A percentile compares a stretch with the other conserved stretches of the same genome.
Evolutionary conservation across 768 basidiomycete genomes (phyloP).

Genomic region (Epithele typhae): DNA sequence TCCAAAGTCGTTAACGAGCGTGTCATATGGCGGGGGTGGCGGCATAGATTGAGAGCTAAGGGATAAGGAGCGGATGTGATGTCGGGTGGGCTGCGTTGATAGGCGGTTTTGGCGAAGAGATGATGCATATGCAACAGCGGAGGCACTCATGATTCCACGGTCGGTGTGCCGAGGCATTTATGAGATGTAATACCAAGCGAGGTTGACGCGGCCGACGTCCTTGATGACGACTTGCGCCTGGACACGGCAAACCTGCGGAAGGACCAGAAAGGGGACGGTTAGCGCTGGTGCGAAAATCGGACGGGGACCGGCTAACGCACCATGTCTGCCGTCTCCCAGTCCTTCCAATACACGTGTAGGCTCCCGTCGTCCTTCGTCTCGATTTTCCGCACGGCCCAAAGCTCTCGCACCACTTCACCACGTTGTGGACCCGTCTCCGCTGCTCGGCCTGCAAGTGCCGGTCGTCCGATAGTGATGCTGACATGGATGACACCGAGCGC

Average conservation of each 20-base stretch:
- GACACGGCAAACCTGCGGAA: constrained; percentile 23
- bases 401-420: constrained; percentile 23
- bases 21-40: no score
- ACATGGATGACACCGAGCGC: constrained; percentile 3
- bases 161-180: constrained; percentile 1
- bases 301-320: constrained; percentile 10
- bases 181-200: constrained; percentile 25
- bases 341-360: constrained; percentile 25
- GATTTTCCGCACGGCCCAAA: constrained; percentile 22
- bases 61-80: no score
- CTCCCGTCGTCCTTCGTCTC: constrained; percentile 22
- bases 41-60: no score
- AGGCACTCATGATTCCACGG: no score
- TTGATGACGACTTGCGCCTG: constrained; percentile 24
- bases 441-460: constrained; percentile 10
- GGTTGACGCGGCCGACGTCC: constrained; percentile 24
- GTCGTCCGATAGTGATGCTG: constrained; percentile 4
- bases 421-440: constrained; percentile 16
- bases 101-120: no score
- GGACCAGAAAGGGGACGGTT: no score
- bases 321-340: constrained; percentile 25
- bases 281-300: no score
- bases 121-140: no score
- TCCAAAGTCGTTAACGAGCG: no score
- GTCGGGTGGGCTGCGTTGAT: no score